Conservation (phyloP, 805 yeast genomes). For the Barnettozyma siamensis region DNA sequence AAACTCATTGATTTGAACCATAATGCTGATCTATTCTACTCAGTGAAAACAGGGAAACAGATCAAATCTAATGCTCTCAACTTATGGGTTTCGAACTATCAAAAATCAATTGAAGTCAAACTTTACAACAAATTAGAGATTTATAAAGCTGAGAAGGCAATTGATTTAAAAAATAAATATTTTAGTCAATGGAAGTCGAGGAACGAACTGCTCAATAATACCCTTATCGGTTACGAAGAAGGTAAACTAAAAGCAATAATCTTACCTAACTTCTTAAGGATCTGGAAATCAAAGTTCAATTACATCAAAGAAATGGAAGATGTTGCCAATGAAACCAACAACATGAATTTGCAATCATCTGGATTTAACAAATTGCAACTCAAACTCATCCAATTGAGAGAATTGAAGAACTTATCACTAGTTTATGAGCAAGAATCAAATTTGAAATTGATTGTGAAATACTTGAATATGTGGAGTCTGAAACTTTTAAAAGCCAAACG, state of each 20-base stretch:
- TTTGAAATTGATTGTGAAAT: slow-evolving; percentile 19
- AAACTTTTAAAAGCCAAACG: slow-evolving; percentile 28
- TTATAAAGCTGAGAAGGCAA: background rate
- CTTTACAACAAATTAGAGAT: slow-evolving; percentile 1
- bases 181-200: slow-evolving; percentile 12
- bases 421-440: slow-evolving; percentile 22
- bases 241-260: slow-evolving; percentile 1
- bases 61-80: background rate
- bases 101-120: slow-evolving; percentile 1
- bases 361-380: slow-evolving; percentile 23
- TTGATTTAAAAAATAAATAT: background rate
- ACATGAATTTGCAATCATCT: slow-evolving; percentile 19
- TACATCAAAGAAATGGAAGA: slow-evolving; percentile 11
- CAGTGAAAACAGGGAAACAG: background rate
- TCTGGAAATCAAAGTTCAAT: slow-evolving; percentile 15
- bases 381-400: slow-evolving; percentile 11
- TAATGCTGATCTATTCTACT: background rate
- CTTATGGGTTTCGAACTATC: slow-evolving; percentile 1
- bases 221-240: slow-evolving; percentile 10
- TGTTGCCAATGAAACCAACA: slow-evolving; percentile 23
- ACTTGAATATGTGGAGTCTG: slow-evolving; percentile 31
- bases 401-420: slow-evolving; percentile 15
- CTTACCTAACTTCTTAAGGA: slow-evolving; percentile 7
- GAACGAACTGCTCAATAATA: background rate
- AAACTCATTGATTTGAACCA: background rate